Base-by-base conservation (phyloP, 2,329 filamentous ascomycete genomes). In the Chrysoporthe austroafricana region DNA sequence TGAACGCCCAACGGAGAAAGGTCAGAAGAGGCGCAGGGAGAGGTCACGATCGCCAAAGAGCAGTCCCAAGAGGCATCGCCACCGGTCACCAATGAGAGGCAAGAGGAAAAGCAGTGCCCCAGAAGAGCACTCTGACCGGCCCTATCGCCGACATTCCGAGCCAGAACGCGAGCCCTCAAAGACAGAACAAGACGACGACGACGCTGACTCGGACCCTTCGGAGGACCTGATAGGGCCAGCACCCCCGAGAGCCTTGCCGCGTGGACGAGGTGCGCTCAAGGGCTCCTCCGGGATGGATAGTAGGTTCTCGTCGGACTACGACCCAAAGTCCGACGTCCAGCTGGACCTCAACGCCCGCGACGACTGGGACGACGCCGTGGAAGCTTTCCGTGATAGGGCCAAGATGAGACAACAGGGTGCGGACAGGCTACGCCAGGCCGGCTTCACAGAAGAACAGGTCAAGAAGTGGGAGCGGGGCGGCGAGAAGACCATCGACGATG, bases 341-440 rank as follows among this genome's bases (percentile, higher is more conserved):
- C 79, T 82, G 60, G 84, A 85, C 69, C 79, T 80, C 2, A 81
- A 79, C 2, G 78, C 77, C 32, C 84, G 83, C 39, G 88, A 90
- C 69, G 88, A 92, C 69, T 97, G 93, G 94, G 91, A 92, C 57
- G 87, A 92, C 73, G 89, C 91, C 0, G 82, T 96, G 0, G 93
- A 97, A 78, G 89, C 90, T 4, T 84, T 93, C 66, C 86, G 91
- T 50, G 93, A 97, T 76, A 88, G 93, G n/a, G 87, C 92, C 72
- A 90, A 89, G 71, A 94, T 91, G 88, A 89, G 88, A 73, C 85
- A 89, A 70, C 88, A 90, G 72, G 92, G 93, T 42, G 91, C 91
- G 7, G 90, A 94, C 63, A 83, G 94, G 67, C 80, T 97, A 69
- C 88, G 88, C 44, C 87, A 87, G 26, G 93, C 92, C 0, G 94